Conservation (phyloP, 73 alveolate species). For the Paramecium pentaurelia region DNA sequence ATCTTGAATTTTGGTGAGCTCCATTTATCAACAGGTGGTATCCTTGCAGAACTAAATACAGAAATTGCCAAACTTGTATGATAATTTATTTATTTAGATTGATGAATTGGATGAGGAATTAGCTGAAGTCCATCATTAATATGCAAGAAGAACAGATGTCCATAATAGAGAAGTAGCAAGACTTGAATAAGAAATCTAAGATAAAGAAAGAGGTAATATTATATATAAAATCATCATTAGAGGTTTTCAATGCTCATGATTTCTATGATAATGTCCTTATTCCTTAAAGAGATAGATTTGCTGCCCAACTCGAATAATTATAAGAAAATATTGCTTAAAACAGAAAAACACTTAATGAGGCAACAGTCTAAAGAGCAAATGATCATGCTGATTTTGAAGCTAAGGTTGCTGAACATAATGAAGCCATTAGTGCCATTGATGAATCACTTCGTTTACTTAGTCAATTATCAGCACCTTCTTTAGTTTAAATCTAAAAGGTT, state of each 20-base stretch:
- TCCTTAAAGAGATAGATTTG: conserved; percentile 45
- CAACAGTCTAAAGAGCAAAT: not conserved
- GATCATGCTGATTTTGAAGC: conserved; percentile 46
- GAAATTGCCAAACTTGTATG: conserved; percentile 16
- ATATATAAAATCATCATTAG: not conserved
- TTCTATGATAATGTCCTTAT: conserved; percentile 40
- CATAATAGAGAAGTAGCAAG: conserved; percentile 35
- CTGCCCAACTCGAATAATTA: conserved; percentile 28
- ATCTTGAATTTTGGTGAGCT: conserved; percentile 49
- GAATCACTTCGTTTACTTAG: conserved; percentile 7
- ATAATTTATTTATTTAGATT: not conserved
- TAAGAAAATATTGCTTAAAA: conserved; percentile 14
- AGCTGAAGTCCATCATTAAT: not conserved
- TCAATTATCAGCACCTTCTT: conserved; percentile 37
- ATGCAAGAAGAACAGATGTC: conserved; percentile 31
- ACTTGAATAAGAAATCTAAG: conserved; percentile 47
- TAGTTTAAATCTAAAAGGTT: conserved; percentile 31
- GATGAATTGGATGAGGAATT: conserved; percentile 42
- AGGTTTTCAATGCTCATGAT: conserved; percentile 33
- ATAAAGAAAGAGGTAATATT: conserved; percentile 46
- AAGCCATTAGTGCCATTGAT: conserved; percentile 34
- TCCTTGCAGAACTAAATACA: not conserved
- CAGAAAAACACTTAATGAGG: conserved; percentile 28
- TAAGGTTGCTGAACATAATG: conserved; percentile 39
- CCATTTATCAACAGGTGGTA: conserved; percentile 42